Evolutionary conservation across 805 yeast species (phyloP), one percentile per base, ranked within the genome.

Genomic region (Metschnikowia koreensis): DNA sequence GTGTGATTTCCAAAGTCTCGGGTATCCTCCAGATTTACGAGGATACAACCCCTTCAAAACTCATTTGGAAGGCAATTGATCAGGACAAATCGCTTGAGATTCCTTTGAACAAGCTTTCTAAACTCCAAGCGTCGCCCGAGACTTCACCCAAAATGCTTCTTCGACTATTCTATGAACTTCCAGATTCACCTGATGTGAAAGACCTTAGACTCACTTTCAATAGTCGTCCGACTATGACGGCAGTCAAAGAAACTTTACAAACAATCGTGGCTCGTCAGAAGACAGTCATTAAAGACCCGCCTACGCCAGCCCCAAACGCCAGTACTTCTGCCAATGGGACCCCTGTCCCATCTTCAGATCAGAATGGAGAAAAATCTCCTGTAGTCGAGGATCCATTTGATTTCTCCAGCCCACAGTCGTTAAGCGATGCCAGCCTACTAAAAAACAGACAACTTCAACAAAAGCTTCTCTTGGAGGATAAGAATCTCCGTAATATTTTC

Each of bases 401-500:
- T 44, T 65, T 64, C 47, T 57, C 57, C 13, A 48, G 51, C 27
- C 65, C 68, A 1, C 66, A 61, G 11, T 60, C 74, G 5, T 60
- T 73, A 16, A 63, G 71, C 6, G 78, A 73, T 52, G 62, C 67
- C 13, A 82, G 77, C 53, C 72, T 93, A 47, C 71, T 92, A 55
- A 79, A 81, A 41, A 89, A 94, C 65, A 77, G 83, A 41, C 84
- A 82, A 46, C 73, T 94, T 15, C 99, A 94, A 62, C 96, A 91
- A 60, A 81, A 81, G 50, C 70, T 93, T 16, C 73, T 94, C 28
- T 74, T 83, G 50, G 87, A 86, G 53, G 87, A 91, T 62, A 81
- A 84, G 46, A 71, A 71, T 8, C 73, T 94, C 48, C 82, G 89
- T 74, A 79, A 81, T 52, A 83, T 87, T 1, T 94, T 94, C 65